Evolutionary conservation across 2,329 filamentous ascomycete species (phyloP).

Genomic region (Colletotrichum incanum): DNA sequence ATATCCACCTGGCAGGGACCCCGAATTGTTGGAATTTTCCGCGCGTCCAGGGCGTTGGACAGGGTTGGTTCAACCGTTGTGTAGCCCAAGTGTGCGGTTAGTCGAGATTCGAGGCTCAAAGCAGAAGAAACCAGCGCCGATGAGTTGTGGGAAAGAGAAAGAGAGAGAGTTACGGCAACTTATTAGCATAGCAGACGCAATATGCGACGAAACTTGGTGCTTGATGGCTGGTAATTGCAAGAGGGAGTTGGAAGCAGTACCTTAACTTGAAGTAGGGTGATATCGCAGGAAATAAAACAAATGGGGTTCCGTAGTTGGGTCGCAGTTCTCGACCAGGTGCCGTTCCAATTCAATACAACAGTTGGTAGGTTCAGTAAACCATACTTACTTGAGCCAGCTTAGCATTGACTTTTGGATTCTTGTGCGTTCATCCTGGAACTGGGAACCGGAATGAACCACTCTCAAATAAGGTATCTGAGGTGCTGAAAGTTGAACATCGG

Average conservation of each 20-base stretch:
- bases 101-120: constrained; percentile 31
- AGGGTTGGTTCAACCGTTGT: constrained; percentile 11
- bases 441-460: constrained; percentile 3
- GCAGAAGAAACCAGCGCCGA: background rate
- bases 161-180: background rate
- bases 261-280: constrained; percentile 8
- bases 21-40: constrained; percentile 33
- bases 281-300: constrained; percentile 34
- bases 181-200: too few relatives aligned
- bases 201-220: background rate
- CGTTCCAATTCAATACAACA: background rate
- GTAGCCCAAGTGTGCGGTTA: constrained; percentile 27
- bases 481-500: constrained; percentile 4
- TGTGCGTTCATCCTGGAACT: constrained; percentile 9
- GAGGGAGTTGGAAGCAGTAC: background rate
- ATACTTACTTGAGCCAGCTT: background rate
- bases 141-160: background rate
- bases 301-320: constrained; percentile 22
- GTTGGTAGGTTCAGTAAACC: constrained; percentile 5
- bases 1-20: constrained; percentile 36
- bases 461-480: background rate
- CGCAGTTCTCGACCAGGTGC: background rate
- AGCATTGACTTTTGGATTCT: background rate
- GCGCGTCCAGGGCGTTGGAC: constrained; percentile 17
- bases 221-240: background rate